Evolutionary conservation across 768 basidiomycete species (phyloP).

Genomic region (Termitomyces sp.): DNA sequence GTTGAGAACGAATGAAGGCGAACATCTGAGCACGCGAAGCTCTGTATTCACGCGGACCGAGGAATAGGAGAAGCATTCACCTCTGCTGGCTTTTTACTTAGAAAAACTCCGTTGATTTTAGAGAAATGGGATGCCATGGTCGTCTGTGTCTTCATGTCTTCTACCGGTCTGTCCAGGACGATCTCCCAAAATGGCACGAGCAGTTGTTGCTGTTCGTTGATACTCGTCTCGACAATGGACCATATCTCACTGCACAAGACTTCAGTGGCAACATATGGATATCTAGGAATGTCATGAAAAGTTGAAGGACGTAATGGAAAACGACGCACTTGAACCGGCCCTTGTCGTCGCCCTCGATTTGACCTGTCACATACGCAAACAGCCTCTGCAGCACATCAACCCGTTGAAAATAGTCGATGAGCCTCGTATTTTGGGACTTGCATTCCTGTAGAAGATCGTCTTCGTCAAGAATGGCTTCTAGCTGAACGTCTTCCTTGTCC

Average conservation of each 20-base stretch:
- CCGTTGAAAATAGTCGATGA: constrained; percentile 85
- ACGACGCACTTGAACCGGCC: constrained; percentile 76
- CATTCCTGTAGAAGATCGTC: constrained; percentile 93
- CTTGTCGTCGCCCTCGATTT: constrained; percentile 77
- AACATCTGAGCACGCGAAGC: constrained; percentile 68
- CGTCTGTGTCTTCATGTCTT: constrained; percentile 85
- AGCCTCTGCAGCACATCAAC: constrained; percentile 78
- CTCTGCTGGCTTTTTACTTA: constrained; percentile 87
- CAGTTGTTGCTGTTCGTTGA: constrained; percentile 66
- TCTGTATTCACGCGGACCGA: constrained; percentile 23
- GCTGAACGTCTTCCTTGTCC: constrained; percentile 83
- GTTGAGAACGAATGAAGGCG: constrained; percentile 82
- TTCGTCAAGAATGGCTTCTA: constrained; percentile 92
- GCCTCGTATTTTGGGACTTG: constrained; percentile 88
- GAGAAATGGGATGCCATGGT: constrained; percentile 90
- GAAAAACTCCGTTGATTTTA: constrained; percentile 87
- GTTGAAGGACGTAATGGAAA: neutral
- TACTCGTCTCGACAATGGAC: constrained; percentile 89
- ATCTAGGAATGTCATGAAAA: constrained; percentile 44
- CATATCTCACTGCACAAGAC: constrained; percentile 95
- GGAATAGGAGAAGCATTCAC: constrained; percentile 45
- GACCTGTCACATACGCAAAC: constrained; percentile 82
- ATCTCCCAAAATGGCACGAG: constrained; percentile 91
- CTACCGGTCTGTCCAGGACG: constrained; percentile 72
- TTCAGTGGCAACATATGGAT: constrained; percentile 90